Evolutionary conservation across 495 filamentous ascomycete genomes (phyloP), one percentile per base, ranked within the genome.

Genomic region (Oidiodendron maius): DNA sequence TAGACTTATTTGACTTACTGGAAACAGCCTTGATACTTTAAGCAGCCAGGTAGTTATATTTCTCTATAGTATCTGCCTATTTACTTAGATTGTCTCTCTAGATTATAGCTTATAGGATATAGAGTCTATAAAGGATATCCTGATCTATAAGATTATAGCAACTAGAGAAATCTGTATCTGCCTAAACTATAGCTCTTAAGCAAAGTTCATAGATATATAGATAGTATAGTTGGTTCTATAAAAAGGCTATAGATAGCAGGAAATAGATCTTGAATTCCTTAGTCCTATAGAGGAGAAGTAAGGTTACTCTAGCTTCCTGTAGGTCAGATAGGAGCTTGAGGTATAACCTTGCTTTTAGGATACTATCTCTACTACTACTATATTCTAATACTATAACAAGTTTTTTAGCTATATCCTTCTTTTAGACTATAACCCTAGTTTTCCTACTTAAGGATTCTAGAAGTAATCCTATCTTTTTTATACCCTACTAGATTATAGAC

Each of bases 301-400:
- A 17, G 2, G n/a, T 45, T 25, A 28, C 23, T 28, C 42, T n/a
- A 28, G 42, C 38, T 25, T 45, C 42, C 42, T 25, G 42, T 17
- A 45, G 21, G 32, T 45, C 21, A 45, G 42, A 45, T 20, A 45
- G 21, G 11, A 45, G 42, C 42, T 28, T 45, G 22, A 45, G 21
- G 18, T 45, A 45, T 45, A 17, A 45, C 37, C 42, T 25, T 20
- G 42, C 42, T 45, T 45, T 45, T 10, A 45, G 21, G 42, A 45
- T 45, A n/a, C 42, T 34, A 25, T 45, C 42, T 25, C 42, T 45
- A n/a, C 26, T 45, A 34, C 32, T 9, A 25, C 42, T 15, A 28
- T 45, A 45, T 28, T 25, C 21, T 25, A 45, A 45, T 34, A 25
- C 42, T 3, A 45, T 45, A 20, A 44, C 15, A 44, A 44, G 41